Percentiles rank a stretch among this genome's conserved stretches.
Evolutionary conservation across 257 asterid species (phyloP).

Genomic region (Solanum clarkiae): DNA sequence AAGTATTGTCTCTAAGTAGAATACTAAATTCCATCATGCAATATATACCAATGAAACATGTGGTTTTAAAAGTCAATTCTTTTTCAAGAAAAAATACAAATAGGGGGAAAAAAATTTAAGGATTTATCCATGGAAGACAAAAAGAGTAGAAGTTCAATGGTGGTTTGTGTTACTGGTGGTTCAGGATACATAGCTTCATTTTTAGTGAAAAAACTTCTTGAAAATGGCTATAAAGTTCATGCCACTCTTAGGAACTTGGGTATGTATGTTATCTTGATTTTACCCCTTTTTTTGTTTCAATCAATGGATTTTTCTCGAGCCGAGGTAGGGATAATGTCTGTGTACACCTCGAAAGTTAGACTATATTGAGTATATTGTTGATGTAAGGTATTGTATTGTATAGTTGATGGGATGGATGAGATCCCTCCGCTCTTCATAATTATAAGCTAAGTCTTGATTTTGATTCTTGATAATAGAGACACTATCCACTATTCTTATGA

Average conservation of each 20-base stretch:
- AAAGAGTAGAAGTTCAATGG: background rate
- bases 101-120: background rate
- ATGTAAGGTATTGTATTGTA: background rate
- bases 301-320: background rate
- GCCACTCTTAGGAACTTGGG: slow-evolving; percentile 19
- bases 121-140: background rate
- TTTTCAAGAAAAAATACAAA: background rate
- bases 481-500: background rate
- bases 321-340: background rate
- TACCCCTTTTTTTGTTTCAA: background rate
- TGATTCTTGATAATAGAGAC: background rate
- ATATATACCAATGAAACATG: background rate
- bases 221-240: slow-evolving; percentile 15
- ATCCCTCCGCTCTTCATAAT: background rate
- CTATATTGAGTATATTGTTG: background rate
- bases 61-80: background rate
- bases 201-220: slow-evolving; percentile 12
- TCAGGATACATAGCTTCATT: slow-evolving; percentile 22
- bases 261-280: background rate
- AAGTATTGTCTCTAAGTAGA: background rate
- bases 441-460: background rate
- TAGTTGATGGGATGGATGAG: background rate
- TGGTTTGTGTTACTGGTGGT: slow-evolving; percentile 28
- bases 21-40: background rate
- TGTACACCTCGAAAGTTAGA: background rate